phyloP scores from a whole-genome alignment of 208 protist species.

The Trypanosoma caninum region DNA sequence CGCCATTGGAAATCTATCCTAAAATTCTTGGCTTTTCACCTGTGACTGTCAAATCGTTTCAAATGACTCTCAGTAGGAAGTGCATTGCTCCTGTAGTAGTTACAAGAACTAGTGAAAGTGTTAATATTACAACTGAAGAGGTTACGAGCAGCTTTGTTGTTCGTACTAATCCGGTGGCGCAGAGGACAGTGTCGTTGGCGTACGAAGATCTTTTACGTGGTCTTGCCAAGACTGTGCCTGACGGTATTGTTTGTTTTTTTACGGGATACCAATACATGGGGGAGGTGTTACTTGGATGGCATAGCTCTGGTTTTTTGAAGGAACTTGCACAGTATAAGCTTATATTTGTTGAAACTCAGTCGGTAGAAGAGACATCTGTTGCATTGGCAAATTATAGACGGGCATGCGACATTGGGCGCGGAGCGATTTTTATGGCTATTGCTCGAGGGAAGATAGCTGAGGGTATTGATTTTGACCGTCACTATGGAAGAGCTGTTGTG shows the following conservation, averaged over 20 bases:
- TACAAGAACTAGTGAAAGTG: constrained; percentile 82
- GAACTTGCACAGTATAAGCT: constrained; percentile 95
- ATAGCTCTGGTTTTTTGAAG: constrained; percentile 90
- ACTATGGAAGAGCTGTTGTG: constrained; percentile 96
- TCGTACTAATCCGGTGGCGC: constrained; percentile 62
- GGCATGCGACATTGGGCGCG: constrained; percentile 97
- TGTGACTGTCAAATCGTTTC: constrained; percentile 87
- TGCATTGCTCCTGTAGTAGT: constrained; percentile 95
- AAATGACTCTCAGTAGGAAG: constrained; percentile 95
- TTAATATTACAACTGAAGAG: constrained; percentile 86
- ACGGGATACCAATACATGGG: constrained; percentile 95
- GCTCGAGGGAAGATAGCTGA: constrained; percentile 97
- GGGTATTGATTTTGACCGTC: constrained; percentile 98
- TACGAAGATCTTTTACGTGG: constrained; percentile 96
- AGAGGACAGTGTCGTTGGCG: constrained; percentile 93
- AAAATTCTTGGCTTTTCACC: constrained; percentile 98
- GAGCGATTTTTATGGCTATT: constrained; percentile 98
- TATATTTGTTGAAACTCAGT: constrained; percentile 98
- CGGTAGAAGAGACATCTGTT: constrained; percentile 95
- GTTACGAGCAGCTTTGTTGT: constrained; percentile 90
- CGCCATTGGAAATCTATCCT: constrained; percentile 99
- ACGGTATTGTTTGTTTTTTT: constrained; percentile 98
- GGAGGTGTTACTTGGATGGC: constrained; percentile 92
- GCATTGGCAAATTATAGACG: constrained; percentile 97
- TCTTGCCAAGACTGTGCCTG: constrained; percentile 94